A percentile compares a stretch with the other conserved stretches of the same genome.
phyloP scores from a whole-genome alignment of 208 protist genomes.

The Trypanosoma avium region DNA sequence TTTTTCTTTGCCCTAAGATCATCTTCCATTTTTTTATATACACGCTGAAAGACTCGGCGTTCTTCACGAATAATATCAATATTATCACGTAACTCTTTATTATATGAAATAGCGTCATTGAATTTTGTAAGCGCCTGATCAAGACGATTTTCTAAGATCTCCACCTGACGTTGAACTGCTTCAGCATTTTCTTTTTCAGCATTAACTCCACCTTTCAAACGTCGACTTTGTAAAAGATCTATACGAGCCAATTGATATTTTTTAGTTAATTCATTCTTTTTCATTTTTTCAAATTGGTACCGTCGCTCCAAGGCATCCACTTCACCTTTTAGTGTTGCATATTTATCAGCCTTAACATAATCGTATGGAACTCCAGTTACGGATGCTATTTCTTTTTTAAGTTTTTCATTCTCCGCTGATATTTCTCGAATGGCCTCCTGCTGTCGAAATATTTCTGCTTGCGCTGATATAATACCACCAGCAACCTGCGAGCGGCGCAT shows the following conservation, averaged over 20 bases:
- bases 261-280: slow-evolving; percentile 88
- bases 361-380: slow-evolving; percentile 73
- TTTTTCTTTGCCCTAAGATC: slow-evolving; percentile 93
- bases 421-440: slow-evolving; percentile 77
- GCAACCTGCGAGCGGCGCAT: slow-evolving; percentile 66
- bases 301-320: slow-evolving; percentile 87
- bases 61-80: slow-evolving; percentile 96
- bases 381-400: slow-evolving; percentile 87
- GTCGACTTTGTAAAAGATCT: slow-evolving; percentile 82
- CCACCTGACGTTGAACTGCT: slow-evolving; percentile 91
- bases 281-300: slow-evolving; percentile 92
- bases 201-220: slow-evolving; percentile 89
- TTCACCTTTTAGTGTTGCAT: slow-evolving; percentile 76
- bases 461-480: slow-evolving; percentile 49
- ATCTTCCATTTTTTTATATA: slow-evolving; percentile 95
- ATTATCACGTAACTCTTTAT: slow-evolving; percentile 94
- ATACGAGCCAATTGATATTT: slow-evolving; percentile 83
- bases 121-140: slow-evolving; percentile 96
- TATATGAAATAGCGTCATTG: slow-evolving; percentile 95
- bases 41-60: slow-evolving; percentile 95
- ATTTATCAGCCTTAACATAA: slow-evolving; percentile 88
- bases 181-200: slow-evolving; percentile 89
- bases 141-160: slow-evolving; percentile 94
- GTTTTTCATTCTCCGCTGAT: slow-evolving; percentile 80
- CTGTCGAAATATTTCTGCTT: slow-evolving; percentile 68